These are phyloP conservation scores for Nematocida sp. DNA, from an alignment of 371 early-diverging fungal genomes.

Conservation along the genomic window DNA sequence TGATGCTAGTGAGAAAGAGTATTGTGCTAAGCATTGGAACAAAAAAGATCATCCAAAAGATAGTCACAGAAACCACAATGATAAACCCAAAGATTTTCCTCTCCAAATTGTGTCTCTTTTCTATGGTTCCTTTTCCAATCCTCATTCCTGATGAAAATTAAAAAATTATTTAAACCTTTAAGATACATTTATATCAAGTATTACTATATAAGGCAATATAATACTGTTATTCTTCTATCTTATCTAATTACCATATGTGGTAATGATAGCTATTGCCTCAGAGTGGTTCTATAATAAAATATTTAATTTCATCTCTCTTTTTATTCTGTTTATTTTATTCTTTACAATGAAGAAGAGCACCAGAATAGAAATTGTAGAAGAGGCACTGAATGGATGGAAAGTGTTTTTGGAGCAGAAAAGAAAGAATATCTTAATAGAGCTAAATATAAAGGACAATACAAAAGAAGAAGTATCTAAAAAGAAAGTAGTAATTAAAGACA, in stretches of 20 bases:
- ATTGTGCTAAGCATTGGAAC: slow-evolving; percentile 16
- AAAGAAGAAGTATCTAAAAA: neutral
- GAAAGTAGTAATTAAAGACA: neutral
- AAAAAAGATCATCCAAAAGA: slow-evolving; percentile 34
- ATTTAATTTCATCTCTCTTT: too few species aligned
- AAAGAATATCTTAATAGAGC: neutral
- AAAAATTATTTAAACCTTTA: slow-evolving; percentile 6
- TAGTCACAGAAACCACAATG: slow-evolving; percentile 7
- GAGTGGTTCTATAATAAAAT: too few species aligned
- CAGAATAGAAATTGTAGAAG: neutral
- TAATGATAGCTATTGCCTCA: too few species aligned
- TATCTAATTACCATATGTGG: too few species aligned
- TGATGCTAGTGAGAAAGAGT: slow-evolving; percentile 22
- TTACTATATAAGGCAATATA: too few species aligned
- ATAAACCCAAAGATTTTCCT: slow-evolving; percentile 35
- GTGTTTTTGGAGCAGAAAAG: neutral
- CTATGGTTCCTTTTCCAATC: slow-evolving; percentile 44
- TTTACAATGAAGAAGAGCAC: too few species aligned
- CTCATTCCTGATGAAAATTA: slow-evolving; percentile 30
- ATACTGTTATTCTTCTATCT: too few species aligned
- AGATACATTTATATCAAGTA: neutral
- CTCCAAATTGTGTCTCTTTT: slow-evolving; percentile 29
- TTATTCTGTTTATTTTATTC: too few species aligned
- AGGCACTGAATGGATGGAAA: neutral
- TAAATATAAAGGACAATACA: neutral